Evolutionary conservation across 225 moss, liverwort and hornwort genomes (phyloP).

Genomic region (Marchantia polymorpha): DNA sequence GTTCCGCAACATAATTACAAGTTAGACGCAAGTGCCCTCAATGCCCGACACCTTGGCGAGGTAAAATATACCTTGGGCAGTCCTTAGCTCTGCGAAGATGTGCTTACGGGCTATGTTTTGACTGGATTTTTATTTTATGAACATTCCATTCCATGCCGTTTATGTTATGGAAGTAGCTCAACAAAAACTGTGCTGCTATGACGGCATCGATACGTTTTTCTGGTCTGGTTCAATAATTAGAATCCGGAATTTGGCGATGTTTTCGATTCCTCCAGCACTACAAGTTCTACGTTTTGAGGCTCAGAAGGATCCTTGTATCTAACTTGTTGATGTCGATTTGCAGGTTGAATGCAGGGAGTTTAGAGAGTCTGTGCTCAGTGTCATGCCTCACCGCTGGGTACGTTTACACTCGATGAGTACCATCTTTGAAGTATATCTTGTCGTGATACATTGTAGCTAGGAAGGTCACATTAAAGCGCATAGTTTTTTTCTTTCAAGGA

Average conservation of each 20-base stretch:
- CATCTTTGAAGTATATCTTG: background rate
- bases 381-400: conserved; percentile 99
- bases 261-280: background rate
- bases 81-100: background rate
- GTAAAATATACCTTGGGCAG: conserved; percentile 8
- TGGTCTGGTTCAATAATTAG: background rate
- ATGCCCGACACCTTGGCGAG: conserved; percentile 58
- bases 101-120: background rate
- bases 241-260: background rate
- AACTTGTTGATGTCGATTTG: background rate
- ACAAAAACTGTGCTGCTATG: background rate
- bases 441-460: too few relatives aligned
- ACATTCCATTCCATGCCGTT: background rate
- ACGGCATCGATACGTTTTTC: background rate
- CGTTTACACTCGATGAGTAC: background rate
- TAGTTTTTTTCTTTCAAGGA: too few relatives aligned
- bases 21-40: conserved; percentile 75
- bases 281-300: background rate
- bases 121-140: background rate
- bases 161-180: background rate
- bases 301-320: background rate
- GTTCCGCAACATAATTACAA: conserved; percentile 87
- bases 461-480: too few relatives aligned
- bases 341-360: conserved; percentile 89
- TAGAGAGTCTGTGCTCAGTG: conserved; percentile 77